Percentiles rank a stretch among this genome's conserved stretches.
Evolutionary conservation across 352 stramenopile species (phyloP).

Genomic region (Phytophthora boehmeriae): DNA sequence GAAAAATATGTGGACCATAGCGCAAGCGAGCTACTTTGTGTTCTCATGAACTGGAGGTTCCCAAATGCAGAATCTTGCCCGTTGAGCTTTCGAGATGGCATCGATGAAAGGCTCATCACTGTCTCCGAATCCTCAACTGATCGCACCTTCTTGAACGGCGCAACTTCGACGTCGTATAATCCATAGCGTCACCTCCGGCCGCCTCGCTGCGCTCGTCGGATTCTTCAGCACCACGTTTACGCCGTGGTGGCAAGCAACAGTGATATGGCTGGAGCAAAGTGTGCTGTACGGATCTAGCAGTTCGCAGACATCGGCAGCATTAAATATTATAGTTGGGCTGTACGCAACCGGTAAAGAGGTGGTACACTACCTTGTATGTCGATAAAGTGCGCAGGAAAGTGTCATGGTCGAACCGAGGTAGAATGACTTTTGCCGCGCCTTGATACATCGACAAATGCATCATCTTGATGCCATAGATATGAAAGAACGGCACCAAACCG

Average conservation of each 20-base stretch:
- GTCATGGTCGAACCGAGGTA: conserved; percentile 90
- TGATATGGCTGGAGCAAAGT: conserved; percentile 90
- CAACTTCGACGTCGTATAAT: conserved; percentile 86
- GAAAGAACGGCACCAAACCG: conserved; percentile 92
- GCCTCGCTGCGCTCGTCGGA: conserved; percentile 24
- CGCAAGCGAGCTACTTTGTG: conserved; percentile 1
- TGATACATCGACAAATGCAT: conserved; percentile 85
- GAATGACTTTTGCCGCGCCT: conserved; percentile 83
- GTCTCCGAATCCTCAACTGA: no score
- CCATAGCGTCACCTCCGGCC: conserved; percentile 80
- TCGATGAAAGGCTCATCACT: no score
- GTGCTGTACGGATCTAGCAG: conserved; percentile 39
- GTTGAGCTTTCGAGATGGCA: conserved; percentile 87
- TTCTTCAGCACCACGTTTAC: conserved; percentile 87
- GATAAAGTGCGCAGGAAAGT: conserved; percentile 83
- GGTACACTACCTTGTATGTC: conserved; percentile 56
- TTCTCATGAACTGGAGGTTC: conserved; percentile 67
- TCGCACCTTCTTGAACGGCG: conserved; percentile 89
- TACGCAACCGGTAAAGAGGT: not conserved
- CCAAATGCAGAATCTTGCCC: conserved; percentile 92
- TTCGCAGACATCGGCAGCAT: not conserved
- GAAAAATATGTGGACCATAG: no score
- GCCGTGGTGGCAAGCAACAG: conserved; percentile 89
- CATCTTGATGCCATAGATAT: conserved; percentile 93
- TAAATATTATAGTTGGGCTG: not conserved